A percentile compares a stretch with the other conserved stretches of the same genome.
Evolutionary conservation across 371 early-diverging fungal genomes (phyloP).

Genomic region (Mortierella sp.): DNA sequence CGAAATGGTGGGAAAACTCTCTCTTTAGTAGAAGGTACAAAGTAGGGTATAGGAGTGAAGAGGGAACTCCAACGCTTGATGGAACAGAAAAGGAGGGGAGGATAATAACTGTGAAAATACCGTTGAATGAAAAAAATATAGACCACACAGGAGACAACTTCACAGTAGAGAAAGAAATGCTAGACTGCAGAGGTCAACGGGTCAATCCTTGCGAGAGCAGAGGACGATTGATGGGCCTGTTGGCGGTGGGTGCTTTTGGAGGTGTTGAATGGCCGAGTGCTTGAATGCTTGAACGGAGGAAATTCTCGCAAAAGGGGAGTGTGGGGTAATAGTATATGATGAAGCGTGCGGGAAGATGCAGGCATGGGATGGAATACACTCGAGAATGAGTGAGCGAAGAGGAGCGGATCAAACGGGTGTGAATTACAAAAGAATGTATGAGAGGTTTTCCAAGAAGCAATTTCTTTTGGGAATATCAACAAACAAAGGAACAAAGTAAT

Average conservation of each 20-base stretch:
- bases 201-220: background rate
- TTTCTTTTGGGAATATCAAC: background rate
- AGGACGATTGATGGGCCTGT: no score
- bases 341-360: background rate
- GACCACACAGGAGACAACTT: no score
- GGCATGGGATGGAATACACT: background rate
- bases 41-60: background rate
- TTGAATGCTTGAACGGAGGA: background rate
- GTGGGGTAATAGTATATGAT: background rate
- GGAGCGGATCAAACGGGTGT: background rate
- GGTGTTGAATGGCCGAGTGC: background rate
- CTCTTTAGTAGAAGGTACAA: no score
- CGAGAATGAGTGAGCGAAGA: background rate
- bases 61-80: no score
- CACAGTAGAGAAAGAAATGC: no score
- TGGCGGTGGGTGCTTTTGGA: no score
- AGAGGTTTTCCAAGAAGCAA: no score
- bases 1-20: slow-evolving; percentile 41
- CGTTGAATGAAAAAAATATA: no score
- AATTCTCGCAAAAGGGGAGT: background rate
- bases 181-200: no score
- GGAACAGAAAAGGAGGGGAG: background rate
- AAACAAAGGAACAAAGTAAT: background rate
- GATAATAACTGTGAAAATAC: background rate
- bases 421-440: no score